Percentiles rank a stretch among this genome's conserved stretches.
These are phyloP conservation scores for Magnusiomyces fungicola DNA, from an alignment of 1,139 yeast genomes.

Conservation along the genomic window DNA sequence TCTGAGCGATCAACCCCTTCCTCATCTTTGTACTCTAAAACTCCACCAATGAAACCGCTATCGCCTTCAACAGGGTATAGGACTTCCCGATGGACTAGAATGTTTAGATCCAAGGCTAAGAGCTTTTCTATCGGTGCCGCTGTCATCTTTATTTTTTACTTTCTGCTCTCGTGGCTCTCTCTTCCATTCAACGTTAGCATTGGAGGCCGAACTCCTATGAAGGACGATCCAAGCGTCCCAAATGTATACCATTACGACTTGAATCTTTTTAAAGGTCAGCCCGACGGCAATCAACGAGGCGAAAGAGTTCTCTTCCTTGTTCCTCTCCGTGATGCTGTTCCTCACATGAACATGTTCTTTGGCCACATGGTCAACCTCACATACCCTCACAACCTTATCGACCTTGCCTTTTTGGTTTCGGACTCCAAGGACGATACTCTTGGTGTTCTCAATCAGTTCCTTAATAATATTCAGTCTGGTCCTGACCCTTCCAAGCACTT, in stretches of 20 bases:
- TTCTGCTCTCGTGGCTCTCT: background rate
- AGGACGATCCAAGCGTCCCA: slow-evolving; percentile 27
- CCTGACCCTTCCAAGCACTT: slow-evolving; percentile 54
- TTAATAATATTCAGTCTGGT: slow-evolving; percentile 45
- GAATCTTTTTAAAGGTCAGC: slow-evolving; percentile 36
- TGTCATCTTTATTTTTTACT: background rate
- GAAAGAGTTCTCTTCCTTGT: slow-evolving; percentile 58
- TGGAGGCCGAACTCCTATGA: slow-evolving; percentile 12
- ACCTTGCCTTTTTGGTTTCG: slow-evolving; percentile 56
- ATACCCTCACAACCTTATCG: slow-evolving; percentile 60
- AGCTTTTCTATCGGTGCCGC: background rate
- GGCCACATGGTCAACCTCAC: slow-evolving; percentile 51
- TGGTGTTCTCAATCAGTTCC: slow-evolving; percentile 39
- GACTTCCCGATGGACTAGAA: background rate
- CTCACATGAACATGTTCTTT: slow-evolving; percentile 60
- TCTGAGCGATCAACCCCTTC: no score
- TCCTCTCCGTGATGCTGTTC: slow-evolving; percentile 66
- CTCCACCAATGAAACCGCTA: background rate
- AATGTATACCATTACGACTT: slow-evolving; percentile 51
- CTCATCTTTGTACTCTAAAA: background rate
- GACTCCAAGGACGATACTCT: slow-evolving; percentile 64
- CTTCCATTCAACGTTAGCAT: background rate
- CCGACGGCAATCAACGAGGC: slow-evolving; percentile 41
- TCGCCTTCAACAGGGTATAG: background rate
- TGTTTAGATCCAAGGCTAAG: background rate